Evolutionary conservation across 768 basidiomycete genomes (phyloP).

Genomic region (Leccinum olivaceopallidum): DNA sequence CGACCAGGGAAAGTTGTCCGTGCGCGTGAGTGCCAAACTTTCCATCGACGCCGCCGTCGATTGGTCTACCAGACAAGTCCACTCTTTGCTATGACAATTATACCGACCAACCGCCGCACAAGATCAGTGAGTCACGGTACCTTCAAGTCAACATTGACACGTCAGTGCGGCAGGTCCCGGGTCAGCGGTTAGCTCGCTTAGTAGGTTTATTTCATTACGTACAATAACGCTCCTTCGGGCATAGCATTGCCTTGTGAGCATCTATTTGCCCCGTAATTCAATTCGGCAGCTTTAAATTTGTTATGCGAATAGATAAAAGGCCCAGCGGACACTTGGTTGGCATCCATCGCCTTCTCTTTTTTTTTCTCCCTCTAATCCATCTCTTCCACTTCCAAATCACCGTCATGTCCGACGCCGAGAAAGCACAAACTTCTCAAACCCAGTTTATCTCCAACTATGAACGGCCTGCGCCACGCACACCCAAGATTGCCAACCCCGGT

Average conservation of each 20-base stretch:
- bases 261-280: slow-evolving; percentile 15
- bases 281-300: slow-evolving; percentile 17
- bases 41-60: not conserved
- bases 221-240: not conserved
- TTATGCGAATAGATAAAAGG: slow-evolving; percentile 20
- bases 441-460: slow-evolving; percentile 22
- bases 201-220: slow-evolving; percentile 6
- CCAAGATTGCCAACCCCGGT: slow-evolving; percentile 56
- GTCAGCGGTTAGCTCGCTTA: not conserved
- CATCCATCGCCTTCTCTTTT: not conserved
- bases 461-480: slow-evolving; percentile 26
- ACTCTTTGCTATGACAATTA: not conserved
- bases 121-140: not conserved
- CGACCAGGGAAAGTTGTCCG: not conserved
- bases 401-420: slow-evolving; percentile 40
- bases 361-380: not conserved
- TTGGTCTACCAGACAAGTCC: not conserved
- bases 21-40: not conserved
- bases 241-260: slow-evolving; percentile 22
- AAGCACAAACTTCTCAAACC: slow-evolving; percentile 25
- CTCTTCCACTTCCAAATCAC: not conserved
- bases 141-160: not conserved
- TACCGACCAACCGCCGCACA: not conserved
- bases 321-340: not conserved
- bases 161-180: not conserved